These are phyloP conservation scores for Pythium coloratum DNA, from an alignment of 352 stramenopile species.

Conservation along the genomic window DNA sequence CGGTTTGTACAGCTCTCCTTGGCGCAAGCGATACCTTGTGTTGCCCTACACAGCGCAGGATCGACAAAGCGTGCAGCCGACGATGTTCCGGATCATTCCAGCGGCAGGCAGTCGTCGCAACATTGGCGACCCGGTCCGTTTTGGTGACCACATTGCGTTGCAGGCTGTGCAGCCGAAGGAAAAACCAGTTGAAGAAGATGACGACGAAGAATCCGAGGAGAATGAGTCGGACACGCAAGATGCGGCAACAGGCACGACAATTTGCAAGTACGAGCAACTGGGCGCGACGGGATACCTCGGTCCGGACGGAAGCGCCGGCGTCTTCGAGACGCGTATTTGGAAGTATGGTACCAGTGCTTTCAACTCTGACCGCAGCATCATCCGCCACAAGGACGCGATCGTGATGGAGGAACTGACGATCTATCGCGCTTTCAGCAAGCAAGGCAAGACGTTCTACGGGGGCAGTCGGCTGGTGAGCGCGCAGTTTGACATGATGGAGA, in stretches of 20 bases:
- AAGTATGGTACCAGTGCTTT: constrained; percentile 81
- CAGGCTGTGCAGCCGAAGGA: constrained; percentile 40
- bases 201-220: not conserved
- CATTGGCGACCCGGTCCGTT: constrained; percentile 71
- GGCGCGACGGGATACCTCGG: constrained; percentile 77
- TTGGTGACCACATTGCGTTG: constrained; percentile 73
- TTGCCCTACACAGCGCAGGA: constrained; percentile 74
- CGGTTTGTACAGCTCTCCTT: constrained; percentile 78
- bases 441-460: constrained; percentile 37
- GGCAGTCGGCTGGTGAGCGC: constrained; percentile 32
- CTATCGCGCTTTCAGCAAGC: constrained; percentile 73
- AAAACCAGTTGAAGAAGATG: constrained; percentile 7
- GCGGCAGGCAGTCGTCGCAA: constrained; percentile 49
- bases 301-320: constrained; percentile 67
- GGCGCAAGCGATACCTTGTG: constrained; percentile 82
- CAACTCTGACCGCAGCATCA: constrained; percentile 75
- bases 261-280: constrained; percentile 83
- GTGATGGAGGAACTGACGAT: constrained; percentile 83
- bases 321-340: constrained; percentile 85
- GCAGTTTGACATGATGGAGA: constrained; percentile 37
- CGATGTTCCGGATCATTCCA: constrained; percentile 75
- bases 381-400: constrained; percentile 77
- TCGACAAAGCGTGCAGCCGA: constrained; percentile 63
- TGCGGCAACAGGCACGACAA: constrained; percentile 21
- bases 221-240: constrained; percentile 7